Percentiles rank a stretch among this genome's conserved stretches.
Conservation (phyloP, 169 alveolate genomes). For the Babesia bigemina region DNA sequence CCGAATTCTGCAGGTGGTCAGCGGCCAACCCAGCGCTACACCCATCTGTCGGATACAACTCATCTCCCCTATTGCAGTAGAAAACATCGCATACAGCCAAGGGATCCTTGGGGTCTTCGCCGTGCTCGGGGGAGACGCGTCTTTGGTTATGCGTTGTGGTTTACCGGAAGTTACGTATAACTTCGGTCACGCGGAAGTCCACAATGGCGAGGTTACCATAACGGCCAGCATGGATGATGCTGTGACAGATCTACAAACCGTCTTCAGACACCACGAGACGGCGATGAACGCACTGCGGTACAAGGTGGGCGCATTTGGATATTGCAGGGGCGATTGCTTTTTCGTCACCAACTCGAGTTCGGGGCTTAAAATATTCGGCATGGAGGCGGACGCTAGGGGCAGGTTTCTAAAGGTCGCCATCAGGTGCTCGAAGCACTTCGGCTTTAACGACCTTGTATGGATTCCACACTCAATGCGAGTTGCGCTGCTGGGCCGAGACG, state of each 20-base stretch:
- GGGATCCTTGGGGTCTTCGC: neutral
- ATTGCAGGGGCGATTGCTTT: neutral
- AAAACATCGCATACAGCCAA: neutral
- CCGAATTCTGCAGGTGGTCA: neutral
- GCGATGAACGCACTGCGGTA: neutral
- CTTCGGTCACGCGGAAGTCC: neutral
- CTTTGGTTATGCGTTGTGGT: neutral
- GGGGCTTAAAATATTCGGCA: constrained; percentile 5
- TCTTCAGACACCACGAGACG: constrained; percentile 4
- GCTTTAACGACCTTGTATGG: constrained; percentile 33
- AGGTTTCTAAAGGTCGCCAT: neutral
- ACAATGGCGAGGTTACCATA: neutral
- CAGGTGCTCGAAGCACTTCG: constrained; percentile 14
- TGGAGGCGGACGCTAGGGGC: neutral
- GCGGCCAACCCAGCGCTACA: neutral
- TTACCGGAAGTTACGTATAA: constrained; percentile 1
- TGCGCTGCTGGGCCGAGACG: constrained; percentile 12
- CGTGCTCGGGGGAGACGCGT: constrained; percentile 1
- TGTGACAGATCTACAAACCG: neutral
- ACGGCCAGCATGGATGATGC: neutral
- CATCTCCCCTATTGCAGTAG: neutral
- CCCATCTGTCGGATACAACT: neutral
- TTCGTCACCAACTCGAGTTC: constrained; percentile 6
- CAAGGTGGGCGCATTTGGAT: constrained; percentile 6
- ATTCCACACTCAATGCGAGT: neutral